Evolutionary conservation across 805 yeast species (phyloP), one percentile per base, ranked within the genome.

Genomic region (Schwanniomyces yamadae): DNA sequence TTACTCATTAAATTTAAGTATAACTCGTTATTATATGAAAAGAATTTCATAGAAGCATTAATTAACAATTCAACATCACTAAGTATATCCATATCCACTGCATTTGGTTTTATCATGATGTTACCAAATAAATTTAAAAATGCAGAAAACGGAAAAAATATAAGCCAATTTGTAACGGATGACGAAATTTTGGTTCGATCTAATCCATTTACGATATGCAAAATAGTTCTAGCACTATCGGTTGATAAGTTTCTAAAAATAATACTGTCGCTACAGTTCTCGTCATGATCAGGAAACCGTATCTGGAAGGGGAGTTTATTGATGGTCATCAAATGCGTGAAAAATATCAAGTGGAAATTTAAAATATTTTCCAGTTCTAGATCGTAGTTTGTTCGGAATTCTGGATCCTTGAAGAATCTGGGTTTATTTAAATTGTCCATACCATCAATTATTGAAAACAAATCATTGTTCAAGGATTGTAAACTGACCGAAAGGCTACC

Each of bases 221-320:
- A 36, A 8, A 67, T 56, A 1, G 72, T 66, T 19, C 73, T 47
- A 5, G 72, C 66, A 19, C 69, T 53, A 28, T 63, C 57, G 23
- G 61, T 40, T 3, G 63, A 55, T 16, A 63, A 35, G 25, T 54
- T 50, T 19, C 69, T 43, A 43, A 59, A 63, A 23, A 44, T 46
- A 1, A 41, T 25, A 20, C 45, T 40, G 13, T 49, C 48, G n/a
- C 37, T 28, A 23, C 36, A 41, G n/a, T 36, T 34, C 6, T 44
- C 46, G 24, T 50, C 56, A 4, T 41, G 46, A 12, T 52, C 52
- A 4, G 37, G 34, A 7, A 28, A 28, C 11, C 30, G 23, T 3
- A 57, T 41, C 18, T 52, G 45, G 32, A 53, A 52, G 1, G 68
- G 66, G 13, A 63, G 46, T 18, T 69, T 39, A 42, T 67, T 67